phyloP scores from a whole-genome alignment of 164 flowering plant genomes.

The Stephania japonica region DNA sequence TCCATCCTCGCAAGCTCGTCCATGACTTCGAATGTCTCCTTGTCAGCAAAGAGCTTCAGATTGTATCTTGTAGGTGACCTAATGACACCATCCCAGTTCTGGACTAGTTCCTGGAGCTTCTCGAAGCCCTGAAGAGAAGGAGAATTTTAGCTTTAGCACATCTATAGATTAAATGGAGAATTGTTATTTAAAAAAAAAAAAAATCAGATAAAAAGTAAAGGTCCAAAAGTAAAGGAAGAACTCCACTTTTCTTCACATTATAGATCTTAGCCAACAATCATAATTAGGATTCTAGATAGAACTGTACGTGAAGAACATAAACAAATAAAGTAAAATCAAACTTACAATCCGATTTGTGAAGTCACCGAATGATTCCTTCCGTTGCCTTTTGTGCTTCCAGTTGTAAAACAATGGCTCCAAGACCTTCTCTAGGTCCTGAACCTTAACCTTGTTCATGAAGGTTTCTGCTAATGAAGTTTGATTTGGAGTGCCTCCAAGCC shows the following conservation, averaged over 20 bases:
- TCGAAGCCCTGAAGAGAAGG: slow-evolving; percentile 65
- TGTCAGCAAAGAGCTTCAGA: slow-evolving; percentile 66
- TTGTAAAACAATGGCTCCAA: slow-evolving; percentile 79
- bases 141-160: not conserved
- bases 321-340: not conserved
- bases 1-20: slow-evolving; percentile 57
- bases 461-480: slow-evolving; percentile 62
- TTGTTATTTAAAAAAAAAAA: not conserved
- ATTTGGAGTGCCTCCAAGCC: slow-evolving; percentile 95
- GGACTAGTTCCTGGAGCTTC: slow-evolving; percentile 65
- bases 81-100: slow-evolving; percentile 43
- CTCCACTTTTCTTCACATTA: no score
- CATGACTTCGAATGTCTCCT: slow-evolving; percentile 57
- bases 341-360: slow-evolving; percentile 80
- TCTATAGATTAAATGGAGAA: not conserved
- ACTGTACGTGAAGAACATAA: not conserved
- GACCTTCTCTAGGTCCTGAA: slow-evolving; percentile 93
- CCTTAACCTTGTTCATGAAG: slow-evolving; percentile 84
- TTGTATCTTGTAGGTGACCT: slow-evolving; percentile 35
- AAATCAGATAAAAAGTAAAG: not conserved
- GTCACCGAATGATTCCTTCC: slow-evolving; percentile 86
- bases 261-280: not conserved
- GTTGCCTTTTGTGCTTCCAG: slow-evolving; percentile 62
- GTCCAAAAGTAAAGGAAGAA: not conserved
- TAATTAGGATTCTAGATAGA: not conserved